Conservation (phyloP, 805 yeast species). For the Myxozyma nipponensis region DNA sequence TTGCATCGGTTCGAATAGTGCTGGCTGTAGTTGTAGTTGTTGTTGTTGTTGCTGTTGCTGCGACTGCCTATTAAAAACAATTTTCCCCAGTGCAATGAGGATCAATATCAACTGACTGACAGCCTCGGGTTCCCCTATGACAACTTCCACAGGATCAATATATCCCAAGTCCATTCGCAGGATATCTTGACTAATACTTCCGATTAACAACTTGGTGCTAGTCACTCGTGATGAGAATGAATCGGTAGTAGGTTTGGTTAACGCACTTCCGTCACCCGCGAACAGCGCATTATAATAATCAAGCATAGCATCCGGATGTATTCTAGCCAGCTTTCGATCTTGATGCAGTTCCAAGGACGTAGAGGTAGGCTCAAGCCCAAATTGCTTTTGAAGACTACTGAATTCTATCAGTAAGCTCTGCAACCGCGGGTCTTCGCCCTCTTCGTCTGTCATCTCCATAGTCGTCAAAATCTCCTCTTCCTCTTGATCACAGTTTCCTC, state of each 20-base stretch:
- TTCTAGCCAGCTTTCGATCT: too few relatives aligned
- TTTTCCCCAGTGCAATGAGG: conserved; percentile 13
- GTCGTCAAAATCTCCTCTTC: too few relatives aligned
- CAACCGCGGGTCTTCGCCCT: too few relatives aligned
- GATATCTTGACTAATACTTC: conserved; percentile 18
- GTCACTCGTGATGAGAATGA: conserved; percentile 12
- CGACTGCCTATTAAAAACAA: conserved; percentile 3
- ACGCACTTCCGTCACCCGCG: conserved; percentile 2
- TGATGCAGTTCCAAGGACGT: too few relatives aligned
- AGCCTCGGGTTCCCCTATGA: conserved; percentile 8
- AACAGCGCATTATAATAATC: conserved; percentile 14
- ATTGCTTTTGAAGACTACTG: too few relatives aligned
- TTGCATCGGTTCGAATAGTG: too few relatives aligned
- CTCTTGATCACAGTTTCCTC: too few relatives aligned
- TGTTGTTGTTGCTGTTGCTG: not conserved
- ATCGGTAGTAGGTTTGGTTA: conserved; percentile 10
- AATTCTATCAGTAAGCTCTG: too few relatives aligned
- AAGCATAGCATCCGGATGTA: conserved; percentile 10
- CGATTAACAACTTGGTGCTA: conserved; percentile 15
- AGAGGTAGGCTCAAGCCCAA: too few relatives aligned
- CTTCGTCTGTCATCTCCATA: too few relatives aligned
- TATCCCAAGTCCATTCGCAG: conserved; percentile 13
- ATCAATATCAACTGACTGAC: conserved; percentile 10
- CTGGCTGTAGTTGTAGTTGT: too few relatives aligned
- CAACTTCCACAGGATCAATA: conserved; percentile 19